Percentiles rank a stretch among this genome's conserved stretches.
Conservation (phyloP, 2,329 filamentous ascomycete genomes). For the Incumbomyces delicatus region DNA sequence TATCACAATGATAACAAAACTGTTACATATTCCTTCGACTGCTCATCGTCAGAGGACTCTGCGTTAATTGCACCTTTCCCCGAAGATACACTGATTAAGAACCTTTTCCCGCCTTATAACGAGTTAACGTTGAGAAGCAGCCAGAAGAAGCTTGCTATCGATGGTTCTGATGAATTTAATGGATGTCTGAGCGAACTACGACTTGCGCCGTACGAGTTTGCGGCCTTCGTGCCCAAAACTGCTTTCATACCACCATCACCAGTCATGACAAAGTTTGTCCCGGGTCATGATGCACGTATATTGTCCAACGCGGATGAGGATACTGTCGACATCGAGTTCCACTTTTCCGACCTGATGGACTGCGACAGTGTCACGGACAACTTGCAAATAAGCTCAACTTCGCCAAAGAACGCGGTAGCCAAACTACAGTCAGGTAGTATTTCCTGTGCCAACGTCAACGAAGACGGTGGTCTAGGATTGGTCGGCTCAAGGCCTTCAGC, state of each 20-base stretch:
- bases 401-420: conserved; percentile 35
- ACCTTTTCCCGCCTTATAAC: conserved; percentile 54
- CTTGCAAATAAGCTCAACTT: conserved; percentile 45
- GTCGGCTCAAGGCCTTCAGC: conserved; percentile 45
- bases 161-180: conserved; percentile 38
- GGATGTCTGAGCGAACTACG: conserved; percentile 47
- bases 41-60: conserved; percentile 30
- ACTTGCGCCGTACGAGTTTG: conserved; percentile 48
- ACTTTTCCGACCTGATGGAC: conserved; percentile 53
- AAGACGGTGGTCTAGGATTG: conserved; percentile 28
- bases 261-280: conserved; percentile 50
- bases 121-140: conserved; percentile 42
- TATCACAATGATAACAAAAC: conserved; percentile 40
- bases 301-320: conserved; percentile 40
- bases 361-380: conserved; percentile 44
- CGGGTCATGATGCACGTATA: conserved; percentile 51
- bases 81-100: conserved; percentile 46
- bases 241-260: conserved; percentile 44
- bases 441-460: conserved; percentile 34
- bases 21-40: conserved; percentile 49
- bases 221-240: conserved; percentile 47
- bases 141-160: conserved; percentile 36
- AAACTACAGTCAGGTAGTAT: conserved; percentile 37
- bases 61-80: conserved; percentile 50
- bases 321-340: conserved; percentile 42